Evolutionary conservation across 2,329 filamentous ascomycete species (phyloP).

Genomic region (Neopestalotiopsis clavispora): DNA sequence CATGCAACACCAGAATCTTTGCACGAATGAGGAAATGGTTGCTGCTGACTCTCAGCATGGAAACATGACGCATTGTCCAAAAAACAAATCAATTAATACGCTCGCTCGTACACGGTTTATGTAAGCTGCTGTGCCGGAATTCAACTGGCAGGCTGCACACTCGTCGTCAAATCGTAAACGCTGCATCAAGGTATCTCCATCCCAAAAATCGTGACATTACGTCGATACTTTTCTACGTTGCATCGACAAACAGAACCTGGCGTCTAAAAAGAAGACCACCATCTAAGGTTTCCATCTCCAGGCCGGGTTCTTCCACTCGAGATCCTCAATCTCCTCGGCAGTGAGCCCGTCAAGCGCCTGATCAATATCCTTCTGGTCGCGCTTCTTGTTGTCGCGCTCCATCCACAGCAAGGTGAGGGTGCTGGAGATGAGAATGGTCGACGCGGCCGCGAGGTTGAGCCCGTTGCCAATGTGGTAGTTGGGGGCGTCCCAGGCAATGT

Average conservation of each 20-base stretch:
- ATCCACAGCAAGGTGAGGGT: constrained; percentile 12
- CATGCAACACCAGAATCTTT: background rate
- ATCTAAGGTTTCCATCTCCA: constrained; percentile 7
- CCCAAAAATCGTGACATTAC: background rate
- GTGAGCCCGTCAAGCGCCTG: constrained; percentile 2
- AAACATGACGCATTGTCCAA: background rate
- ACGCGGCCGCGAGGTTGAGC: constrained; percentile 65
- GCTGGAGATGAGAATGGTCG: constrained; percentile 53
- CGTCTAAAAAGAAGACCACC: background rate
- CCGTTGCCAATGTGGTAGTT: constrained; percentile 75
- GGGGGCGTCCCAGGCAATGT: constrained; percentile 67
- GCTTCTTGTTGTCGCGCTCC: constrained; percentile 14
- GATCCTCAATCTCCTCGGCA: constrained; percentile 3
- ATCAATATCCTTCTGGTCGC: constrained; percentile 5
- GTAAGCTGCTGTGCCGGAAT: no score
- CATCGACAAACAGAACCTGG: background rate
- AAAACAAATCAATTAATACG: constrained; percentile 2
- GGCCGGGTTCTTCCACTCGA: constrained; percentile 9
- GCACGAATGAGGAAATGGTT: background rate
- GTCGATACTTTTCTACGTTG: background rate
- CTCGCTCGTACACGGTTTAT: background rate
- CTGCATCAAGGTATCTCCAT: no score
- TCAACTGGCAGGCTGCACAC: no score
- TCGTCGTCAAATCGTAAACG: no score
- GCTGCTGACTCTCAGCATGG: background rate